phyloP scores from a whole-genome alignment of 768 basidiomycete genomes.

The Agaricus blazei region DNA sequence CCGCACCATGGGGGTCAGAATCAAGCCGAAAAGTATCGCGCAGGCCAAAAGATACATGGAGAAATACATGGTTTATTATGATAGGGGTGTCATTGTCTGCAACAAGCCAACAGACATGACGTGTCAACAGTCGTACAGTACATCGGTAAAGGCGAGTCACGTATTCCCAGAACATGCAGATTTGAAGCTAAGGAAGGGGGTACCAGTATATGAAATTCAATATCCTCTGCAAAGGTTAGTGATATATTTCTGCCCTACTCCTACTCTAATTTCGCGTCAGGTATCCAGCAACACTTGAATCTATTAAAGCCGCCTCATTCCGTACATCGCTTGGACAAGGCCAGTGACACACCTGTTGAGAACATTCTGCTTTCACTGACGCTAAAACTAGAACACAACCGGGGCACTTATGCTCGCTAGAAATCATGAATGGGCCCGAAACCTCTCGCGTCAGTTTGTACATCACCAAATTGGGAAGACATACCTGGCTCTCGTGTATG shows the following conservation, averaged over 20 bases:
- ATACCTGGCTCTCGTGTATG: constrained; percentile 62
- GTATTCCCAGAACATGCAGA: background rate
- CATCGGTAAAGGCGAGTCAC: constrained; percentile 14
- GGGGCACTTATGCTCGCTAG: constrained; percentile 56
- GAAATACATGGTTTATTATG: constrained; percentile 39
- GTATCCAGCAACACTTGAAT: constrained; percentile 18
- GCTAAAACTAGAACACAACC: constrained; percentile 46
- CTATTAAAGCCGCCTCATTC: constrained; percentile 29
- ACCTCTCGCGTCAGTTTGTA: constrained; percentile 53
- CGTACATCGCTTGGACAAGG: constrained; percentile 69
- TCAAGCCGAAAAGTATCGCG: background rate
- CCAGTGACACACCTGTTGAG: constrained; percentile 15
- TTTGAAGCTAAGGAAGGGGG: constrained; percentile 8
- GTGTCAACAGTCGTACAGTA: constrained; percentile 37
- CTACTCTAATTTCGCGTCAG: constrained; percentile 10
- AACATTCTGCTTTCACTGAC: background rate
- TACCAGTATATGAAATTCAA: constrained; percentile 22
- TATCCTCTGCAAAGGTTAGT: constrained; percentile 28
- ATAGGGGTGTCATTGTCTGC: constrained; percentile 47
- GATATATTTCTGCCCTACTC: background rate
- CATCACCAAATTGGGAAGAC: constrained; percentile 44
- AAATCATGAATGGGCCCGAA: constrained; percentile 33
- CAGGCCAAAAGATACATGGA: background rate
- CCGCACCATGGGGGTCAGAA: background rate
- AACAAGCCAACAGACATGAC: constrained; percentile 59